Base-by-base conservation (phyloP, 106 monocot genomes). In the Dendrobium chrysotoxum region DNA sequence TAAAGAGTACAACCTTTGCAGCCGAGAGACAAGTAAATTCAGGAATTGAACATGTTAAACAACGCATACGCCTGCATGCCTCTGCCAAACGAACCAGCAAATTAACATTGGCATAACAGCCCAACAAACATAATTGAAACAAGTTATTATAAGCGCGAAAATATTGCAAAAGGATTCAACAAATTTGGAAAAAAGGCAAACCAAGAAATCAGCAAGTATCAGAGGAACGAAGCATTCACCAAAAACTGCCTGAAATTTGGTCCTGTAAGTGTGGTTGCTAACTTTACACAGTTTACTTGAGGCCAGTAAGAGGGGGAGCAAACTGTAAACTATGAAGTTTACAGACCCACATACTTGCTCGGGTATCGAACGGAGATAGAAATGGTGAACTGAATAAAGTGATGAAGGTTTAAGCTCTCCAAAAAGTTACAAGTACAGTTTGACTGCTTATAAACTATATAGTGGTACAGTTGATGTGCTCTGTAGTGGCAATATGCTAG, bases 21-120 rank as follows among this genome's bases (percentile, higher is more conserved):
- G 92, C 84, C 46, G 98, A 91, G 44, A 95, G 76, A 78, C 98
- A 99, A 42, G 95, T 93, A 86, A 95, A 99, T 26, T 95, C 98
- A 75, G 98, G 98, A 82, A 99, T 85, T 72, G 98, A 89, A 76
- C 92, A 93, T 26, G 89, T 86, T 65, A 93, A 77, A 75, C 65
- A 88, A 64, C 87, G 75, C 95, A 95, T 93, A n/a, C 85, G 82
- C 86, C 85, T 92, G 88, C 92, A 99, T 38, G 89, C 85, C 84
- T 91, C 98, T 99, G 91, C 41, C 40, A 88, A 21, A 85, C 40
- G 39, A 50, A 73, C 26, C 50, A 57, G 30, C 11, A 76, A 72
- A 57, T 4, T 40, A 74, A 41, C 21, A 74, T 40, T 74, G 21
- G 74, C 5, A 6, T 16, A 74, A 38, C 5, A 72, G 40, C 72